A percentile compares a stretch with the other conserved stretches of the same genome.
These are phyloP conservation scores for Trichosporon faecale DNA, from an alignment of 1,284 basidiomycete genomes.

Conservation along the genomic window DNA sequence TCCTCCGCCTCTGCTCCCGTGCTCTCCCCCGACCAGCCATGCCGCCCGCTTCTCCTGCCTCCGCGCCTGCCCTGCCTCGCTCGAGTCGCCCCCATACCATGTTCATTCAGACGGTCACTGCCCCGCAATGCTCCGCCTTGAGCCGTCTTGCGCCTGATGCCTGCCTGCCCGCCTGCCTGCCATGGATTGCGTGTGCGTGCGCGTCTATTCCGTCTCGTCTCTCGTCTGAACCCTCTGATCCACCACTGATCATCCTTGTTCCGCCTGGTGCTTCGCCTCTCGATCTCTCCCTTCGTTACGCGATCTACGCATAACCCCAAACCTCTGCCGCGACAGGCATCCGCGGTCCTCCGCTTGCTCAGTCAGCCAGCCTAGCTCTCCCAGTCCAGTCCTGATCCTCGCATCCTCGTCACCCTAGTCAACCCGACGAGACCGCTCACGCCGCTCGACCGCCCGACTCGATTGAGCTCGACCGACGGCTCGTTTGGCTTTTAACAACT, in stretches of 20 bases:
- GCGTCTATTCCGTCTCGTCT: background rate
- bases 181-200: conserved; percentile 4
- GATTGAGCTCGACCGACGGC: background rate
- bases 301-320: background rate
- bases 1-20: background rate
- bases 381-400: background rate
- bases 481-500: conserved; percentile 3
- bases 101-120: background rate
- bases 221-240: background rate
- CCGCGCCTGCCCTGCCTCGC: too few relatives aligned
- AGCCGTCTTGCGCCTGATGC: background rate
- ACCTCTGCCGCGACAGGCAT: background rate
- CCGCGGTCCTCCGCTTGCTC: background rate
- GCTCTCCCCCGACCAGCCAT: background rate
- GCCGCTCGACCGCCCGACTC: background rate
- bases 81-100: background rate
- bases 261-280: background rate
- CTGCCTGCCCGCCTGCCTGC: background rate
- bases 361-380: too few relatives aligned
- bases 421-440: background rate
- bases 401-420: background rate
- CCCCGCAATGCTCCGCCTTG: background rate
- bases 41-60: background rate
- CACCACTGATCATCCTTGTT: conserved; percentile 3
- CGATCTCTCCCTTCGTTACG: background rate